phyloP scores from a whole-genome alignment of 495 filamentous ascomycete species.

The Penicillium coprophilum region DNA sequence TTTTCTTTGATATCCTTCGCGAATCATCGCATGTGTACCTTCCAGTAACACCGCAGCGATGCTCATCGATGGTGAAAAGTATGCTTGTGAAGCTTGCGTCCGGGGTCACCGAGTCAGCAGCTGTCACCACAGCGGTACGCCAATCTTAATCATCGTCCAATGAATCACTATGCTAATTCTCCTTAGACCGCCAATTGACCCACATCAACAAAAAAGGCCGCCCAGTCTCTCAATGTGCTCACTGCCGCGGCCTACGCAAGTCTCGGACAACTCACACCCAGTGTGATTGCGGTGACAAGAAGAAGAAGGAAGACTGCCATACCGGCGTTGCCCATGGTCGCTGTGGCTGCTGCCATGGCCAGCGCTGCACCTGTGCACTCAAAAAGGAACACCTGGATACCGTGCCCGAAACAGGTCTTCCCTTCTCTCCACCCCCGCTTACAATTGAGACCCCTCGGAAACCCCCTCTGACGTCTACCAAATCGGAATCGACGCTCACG shows the following conservation, averaged over 20 bases:
- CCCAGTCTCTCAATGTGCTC: conserved; percentile 96
- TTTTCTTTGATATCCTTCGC: conserved; percentile 28
- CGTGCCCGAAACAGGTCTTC: conserved; percentile 30
- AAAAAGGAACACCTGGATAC: conserved; percentile 85
- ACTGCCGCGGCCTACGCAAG: conserved; percentile 96
- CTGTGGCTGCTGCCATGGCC: conserved; percentile 89
- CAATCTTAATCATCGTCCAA: conserved; percentile 10
- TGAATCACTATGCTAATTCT: conserved; percentile 24
- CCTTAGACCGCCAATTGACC: conserved; percentile 80
- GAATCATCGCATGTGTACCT: conserved; percentile 48
- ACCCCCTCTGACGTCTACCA: conserved; percentile 74
- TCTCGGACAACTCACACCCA: conserved; percentile 92
- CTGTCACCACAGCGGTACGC: conserved; percentile 86
- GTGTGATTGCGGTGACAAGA: conserved; percentile 96
- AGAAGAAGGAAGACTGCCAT: conserved; percentile 62
- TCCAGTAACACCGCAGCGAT: conserved; percentile 54
- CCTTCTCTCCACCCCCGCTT: conserved; percentile 27
- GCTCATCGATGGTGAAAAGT: conserved; percentile 89
- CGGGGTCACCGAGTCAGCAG: conserved; percentile 92
- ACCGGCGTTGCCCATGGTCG: conserved; percentile 60
- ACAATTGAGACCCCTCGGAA: conserved; percentile 55
- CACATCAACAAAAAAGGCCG: conserved; percentile 99
- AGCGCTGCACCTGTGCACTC: conserved; percentile 85
- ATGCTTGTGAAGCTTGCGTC: conserved; percentile 90
- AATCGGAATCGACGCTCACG: conserved; percentile 79